Conservation (phyloP, 306 rosid genomes). For the Fragaria nilgerrensis region DNA sequence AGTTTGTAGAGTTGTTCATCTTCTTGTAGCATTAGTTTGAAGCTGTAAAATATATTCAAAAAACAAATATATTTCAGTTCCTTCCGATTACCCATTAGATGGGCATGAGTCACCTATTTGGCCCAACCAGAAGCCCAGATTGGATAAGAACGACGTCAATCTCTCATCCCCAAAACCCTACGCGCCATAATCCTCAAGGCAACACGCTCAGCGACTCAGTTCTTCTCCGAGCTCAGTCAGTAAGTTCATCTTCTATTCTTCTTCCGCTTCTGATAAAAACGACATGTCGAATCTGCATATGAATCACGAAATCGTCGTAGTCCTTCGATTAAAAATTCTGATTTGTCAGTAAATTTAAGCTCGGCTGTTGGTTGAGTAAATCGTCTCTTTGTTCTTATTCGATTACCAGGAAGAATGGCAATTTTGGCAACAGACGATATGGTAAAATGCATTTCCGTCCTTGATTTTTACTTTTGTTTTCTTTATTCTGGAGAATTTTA, state of each 20-base stretch:
- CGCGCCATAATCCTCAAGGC: neutral
- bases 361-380: neutral
- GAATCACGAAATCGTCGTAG: neutral
- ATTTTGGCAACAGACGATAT: neutral
- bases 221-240: neutral
- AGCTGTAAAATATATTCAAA: neutral
- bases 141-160: neutral
- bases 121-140: too few relatives aligned
- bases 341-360: neutral
- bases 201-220: neutral
- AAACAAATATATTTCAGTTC: too few relatives aligned
- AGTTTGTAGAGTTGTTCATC: neutral
- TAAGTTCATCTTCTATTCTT: neutral
- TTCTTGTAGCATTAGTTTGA: conserved; percentile 35
- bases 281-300: neutral
- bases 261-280: neutral
- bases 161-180: neutral
- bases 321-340: neutral
- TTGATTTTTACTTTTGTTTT: neutral
- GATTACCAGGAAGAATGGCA: neutral
- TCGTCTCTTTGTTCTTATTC: neutral
- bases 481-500: neutral
- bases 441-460: neutral
- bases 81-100: too few relatives aligned
- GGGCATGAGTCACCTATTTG: too few relatives aligned